Evolutionary conservation across 768 basidiomycete genomes (phyloP), one percentile per base, ranked within the genome.

Genomic region (Lentinula boryana): DNA sequence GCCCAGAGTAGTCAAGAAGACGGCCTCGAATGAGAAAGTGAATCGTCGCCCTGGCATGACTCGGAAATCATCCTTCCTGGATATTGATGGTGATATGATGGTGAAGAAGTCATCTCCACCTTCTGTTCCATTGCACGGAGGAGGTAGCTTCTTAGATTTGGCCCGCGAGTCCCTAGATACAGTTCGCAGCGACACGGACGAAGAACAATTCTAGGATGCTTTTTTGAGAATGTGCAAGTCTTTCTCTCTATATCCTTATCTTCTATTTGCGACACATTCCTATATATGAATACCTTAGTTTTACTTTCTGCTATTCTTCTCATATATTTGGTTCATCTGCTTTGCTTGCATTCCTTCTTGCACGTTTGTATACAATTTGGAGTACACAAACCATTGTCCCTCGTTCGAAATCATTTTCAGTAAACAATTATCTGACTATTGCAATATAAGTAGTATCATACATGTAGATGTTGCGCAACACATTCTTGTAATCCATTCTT

Each of bases 51-150:
- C 75, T 52, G 83, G 82, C 6, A 75, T 89, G 62, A 80, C 86
- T 74, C 78, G 78, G 67, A 87, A 88, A 67, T 84, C 88, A 18
- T 89, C 87, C 1, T 90, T 90, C 70, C 74, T 90, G 52, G 86
- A 89, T 38, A 87, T 90, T 61, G 85, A 81, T 60, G 81, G 80
- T 50, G 80, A 81, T 7, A 70, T 70, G 18, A 76, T 16, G 8
- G 78, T 41, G 63, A 67, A 60, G 68, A 67, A 69, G 21, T 27
- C 31, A 16, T 54, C 35, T 36, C 60, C 35, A n/a, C 55, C 55
- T 27, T 18, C 55, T 7, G 23, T 56, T 3, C 55, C 21, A 21
- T 16, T 35, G 4, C 33, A 21, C 36, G 18, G 54, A 43, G 41
- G 50, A 35, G 72, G 66, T 49, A 84, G 82, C 67, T 84, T 84